A percentile compares a stretch with the other conserved stretches of the same genome.
phyloP scores from a whole-genome alignment of 352 stramenopile genomes.

The Hyaloperonospora arabidopsidis region DNA sequence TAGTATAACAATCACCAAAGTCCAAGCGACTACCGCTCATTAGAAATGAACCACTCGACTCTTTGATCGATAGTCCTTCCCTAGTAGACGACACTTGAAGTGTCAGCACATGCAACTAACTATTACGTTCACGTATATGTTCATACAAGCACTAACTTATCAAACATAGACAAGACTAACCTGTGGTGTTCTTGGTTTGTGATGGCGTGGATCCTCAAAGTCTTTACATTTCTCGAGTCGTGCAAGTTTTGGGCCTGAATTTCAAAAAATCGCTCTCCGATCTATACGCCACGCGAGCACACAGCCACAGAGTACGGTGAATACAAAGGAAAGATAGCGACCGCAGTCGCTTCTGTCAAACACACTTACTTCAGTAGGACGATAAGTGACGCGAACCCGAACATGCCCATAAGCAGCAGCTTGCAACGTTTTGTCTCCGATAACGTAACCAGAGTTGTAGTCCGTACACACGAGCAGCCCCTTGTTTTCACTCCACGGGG shows the following conservation, averaged over 20 bases:
- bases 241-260: conserved; percentile 83
- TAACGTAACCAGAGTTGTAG: conserved; percentile 80
- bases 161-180: conserved; percentile 20
- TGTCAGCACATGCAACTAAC: neutral
- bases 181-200: conserved; percentile 85
- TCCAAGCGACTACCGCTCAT: conserved; percentile 85
- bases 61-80: conserved; percentile 82
- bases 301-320: conserved; percentile 8
- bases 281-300: conserved; percentile 27
- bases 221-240: conserved; percentile 79
- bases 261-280: conserved; percentile 81
- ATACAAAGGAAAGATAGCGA: conserved; percentile 8
- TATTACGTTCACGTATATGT: neutral
- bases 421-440: conserved; percentile 75
- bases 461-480: conserved; percentile 75
- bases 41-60: conserved; percentile 70
- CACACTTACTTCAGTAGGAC: conserved; percentile 54
- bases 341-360: neutral
- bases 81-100: conserved; percentile 21
- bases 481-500: conserved; percentile 56
- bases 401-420: conserved; percentile 80
- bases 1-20: conserved; percentile 85
- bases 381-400: conserved; percentile 80
- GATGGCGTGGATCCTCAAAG: conserved; percentile 77
- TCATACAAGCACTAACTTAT: neutral